Conservation (phyloP, 2,329 filamentous ascomycete species). For the Aspergillus sp. region DNA sequence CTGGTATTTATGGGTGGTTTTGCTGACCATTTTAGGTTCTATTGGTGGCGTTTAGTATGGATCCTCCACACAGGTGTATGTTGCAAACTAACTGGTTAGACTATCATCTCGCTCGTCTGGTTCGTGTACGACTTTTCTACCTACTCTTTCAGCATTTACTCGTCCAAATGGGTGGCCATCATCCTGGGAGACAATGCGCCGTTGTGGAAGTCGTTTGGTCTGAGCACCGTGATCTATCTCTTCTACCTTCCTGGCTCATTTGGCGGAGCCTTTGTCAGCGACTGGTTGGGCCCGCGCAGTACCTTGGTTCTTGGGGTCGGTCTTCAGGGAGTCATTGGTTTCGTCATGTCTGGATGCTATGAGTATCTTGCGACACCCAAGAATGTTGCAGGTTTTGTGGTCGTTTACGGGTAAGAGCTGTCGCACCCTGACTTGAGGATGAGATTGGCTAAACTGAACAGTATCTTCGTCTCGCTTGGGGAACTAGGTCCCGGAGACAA, state of each 20-base stretch:
- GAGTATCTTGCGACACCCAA: conserved; percentile 56
- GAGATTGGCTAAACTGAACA: conserved; percentile 8
- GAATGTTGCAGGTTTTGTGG: conserved; percentile 68
- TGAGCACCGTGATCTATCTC: conserved; percentile 80
- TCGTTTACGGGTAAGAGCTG: conserved; percentile 58
- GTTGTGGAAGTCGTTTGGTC: conserved; percentile 74
- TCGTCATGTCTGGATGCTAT: conserved; percentile 82
- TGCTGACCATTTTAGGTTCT: conserved; percentile 54
- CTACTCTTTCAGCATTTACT: conserved; percentile 83
- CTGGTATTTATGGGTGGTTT: background rate
- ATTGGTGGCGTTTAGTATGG: conserved; percentile 61
- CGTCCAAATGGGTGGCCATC: conserved; percentile 49
- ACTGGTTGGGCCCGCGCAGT: conserved; percentile 71
- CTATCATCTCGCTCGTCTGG: conserved; percentile 68
- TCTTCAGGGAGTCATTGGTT: conserved; percentile 70
- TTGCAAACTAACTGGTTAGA: conserved; percentile 15
- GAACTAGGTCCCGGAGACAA: conserved; percentile 86
- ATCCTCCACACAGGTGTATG: background rate
- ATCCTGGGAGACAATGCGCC: conserved; percentile 59
- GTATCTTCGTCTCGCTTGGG: conserved; percentile 67
- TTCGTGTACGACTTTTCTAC: conserved; percentile 81
- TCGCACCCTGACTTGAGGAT: background rate
- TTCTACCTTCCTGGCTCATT: conserved; percentile 84
- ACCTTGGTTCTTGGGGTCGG: conserved; percentile 65
- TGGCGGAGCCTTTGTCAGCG: conserved; percentile 67